phyloP scores from a whole-genome alignment of 129 eudicot species.

The Ambrosia trifida region DNA sequence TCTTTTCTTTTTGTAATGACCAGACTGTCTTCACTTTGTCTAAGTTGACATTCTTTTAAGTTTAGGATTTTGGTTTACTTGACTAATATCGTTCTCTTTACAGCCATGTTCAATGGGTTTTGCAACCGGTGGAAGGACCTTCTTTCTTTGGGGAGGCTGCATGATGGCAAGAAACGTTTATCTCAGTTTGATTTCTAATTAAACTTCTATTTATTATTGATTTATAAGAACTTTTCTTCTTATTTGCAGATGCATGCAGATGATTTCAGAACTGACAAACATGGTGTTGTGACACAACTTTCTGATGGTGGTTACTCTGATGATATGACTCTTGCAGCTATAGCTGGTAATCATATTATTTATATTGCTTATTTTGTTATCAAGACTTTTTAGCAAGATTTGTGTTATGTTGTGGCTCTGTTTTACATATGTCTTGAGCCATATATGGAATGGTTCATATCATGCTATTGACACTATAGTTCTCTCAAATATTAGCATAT shows the following conservation, averaged over 20 bases:
- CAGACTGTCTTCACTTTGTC: background rate
- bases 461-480: background rate
- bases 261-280: slow-evolving; percentile 85
- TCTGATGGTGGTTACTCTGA: slow-evolving; percentile 98
- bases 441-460: background rate
- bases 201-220: slow-evolving; percentile 5
- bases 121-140: slow-evolving; percentile 98
- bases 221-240: background rate
- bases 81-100: slow-evolving; percentile 16
- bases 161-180: slow-evolving; percentile 81
- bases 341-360: slow-evolving; percentile 54
- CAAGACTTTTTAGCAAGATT: background rate
- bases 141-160: slow-evolving; percentile 99
- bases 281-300: slow-evolving; percentile 84
- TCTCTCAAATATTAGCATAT: slow-evolving; percentile 14
- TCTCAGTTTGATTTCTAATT: slow-evolving; percentile 15
- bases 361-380: slow-evolving; percentile 14
- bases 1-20: background rate
- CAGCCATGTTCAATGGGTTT: slow-evolving; percentile 99
- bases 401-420: slow-evolving; percentile 17
- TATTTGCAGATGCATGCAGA: slow-evolving; percentile 92
- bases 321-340: slow-evolving; percentile 99
- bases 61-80: slow-evolving; percentile 1
- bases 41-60: background rate
- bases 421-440: background rate